Percentiles rank a stretch among this genome's conserved stretches.
These are phyloP conservation scores for Endocarpon pusillum DNA, from an alignment of 495 filamentous ascomycete genomes.

Conservation along the genomic window DNA sequence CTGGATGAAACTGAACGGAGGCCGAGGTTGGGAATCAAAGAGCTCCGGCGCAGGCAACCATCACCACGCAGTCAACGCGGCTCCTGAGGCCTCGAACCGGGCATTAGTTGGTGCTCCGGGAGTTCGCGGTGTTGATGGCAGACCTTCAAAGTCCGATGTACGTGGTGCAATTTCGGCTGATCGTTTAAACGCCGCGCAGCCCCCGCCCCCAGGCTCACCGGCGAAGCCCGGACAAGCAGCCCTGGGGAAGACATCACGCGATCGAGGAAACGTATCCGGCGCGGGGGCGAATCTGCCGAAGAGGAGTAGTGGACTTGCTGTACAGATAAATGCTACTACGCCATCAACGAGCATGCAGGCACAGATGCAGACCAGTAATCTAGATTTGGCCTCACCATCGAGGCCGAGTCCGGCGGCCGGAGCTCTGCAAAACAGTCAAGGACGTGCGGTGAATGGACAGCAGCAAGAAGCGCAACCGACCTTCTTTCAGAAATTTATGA, in stretches of 20 bases:
- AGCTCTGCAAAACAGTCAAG: constrained; percentile 32
- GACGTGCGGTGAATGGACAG: constrained; percentile 18
- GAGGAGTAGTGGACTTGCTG: constrained; percentile 51
- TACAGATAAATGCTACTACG: constrained; percentile 58
- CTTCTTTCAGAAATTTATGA: constrained; percentile 54
- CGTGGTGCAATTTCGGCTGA: too few relatives aligned
- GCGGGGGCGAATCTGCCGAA: constrained; percentile 50
- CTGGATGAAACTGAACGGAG: constrained; percentile 98
- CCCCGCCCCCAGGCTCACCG: constrained; percentile 76
- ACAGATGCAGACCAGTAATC: constrained; percentile 79
- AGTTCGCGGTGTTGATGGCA: constrained; percentile 47
- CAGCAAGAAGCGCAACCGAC: constrained; percentile 32
- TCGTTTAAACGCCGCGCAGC: constrained; percentile 95
- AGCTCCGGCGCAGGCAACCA: constrained; percentile 69
- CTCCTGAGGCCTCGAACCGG: constrained; percentile 58
- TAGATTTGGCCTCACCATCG: too few relatives aligned
- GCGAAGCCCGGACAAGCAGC: constrained; percentile 64
- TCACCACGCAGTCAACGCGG: constrained; percentile 53
- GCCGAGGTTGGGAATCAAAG: constrained; percentile 79
- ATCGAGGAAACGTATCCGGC: constrained; percentile 62
- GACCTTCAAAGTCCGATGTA: too few relatives aligned
- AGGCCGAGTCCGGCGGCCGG: constrained; percentile 43
- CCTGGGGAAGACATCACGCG: constrained; percentile 45
- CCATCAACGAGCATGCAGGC: constrained; percentile 72
- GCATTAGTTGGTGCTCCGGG: constrained; percentile 54